Conservation (phyloP, 2,329 filamentous ascomycete genomes). For the Aspergillus vadensis region DNA sequence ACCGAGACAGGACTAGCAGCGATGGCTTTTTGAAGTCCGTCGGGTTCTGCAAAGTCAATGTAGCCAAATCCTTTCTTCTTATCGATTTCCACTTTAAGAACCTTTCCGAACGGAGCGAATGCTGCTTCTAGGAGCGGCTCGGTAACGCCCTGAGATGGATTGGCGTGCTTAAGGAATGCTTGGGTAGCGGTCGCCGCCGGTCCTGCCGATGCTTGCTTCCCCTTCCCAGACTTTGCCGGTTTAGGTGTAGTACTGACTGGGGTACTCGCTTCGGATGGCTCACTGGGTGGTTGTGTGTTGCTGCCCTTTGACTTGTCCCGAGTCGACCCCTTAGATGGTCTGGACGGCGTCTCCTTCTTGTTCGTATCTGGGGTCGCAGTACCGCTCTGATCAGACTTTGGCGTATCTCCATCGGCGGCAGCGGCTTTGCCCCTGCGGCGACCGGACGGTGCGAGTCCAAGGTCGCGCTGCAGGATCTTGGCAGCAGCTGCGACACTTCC, state of each 20-base stretch:
- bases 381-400: slow-evolving; percentile 24
- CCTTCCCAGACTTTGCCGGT: slow-evolving; percentile 30
- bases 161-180: slow-evolving; percentile 79
- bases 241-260: slow-evolving; percentile 23
- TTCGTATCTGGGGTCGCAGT: slow-evolving; percentile 18
- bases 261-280: slow-evolving; percentile 22
- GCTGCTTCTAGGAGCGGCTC: slow-evolving; percentile 75
- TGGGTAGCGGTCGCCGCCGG: slow-evolving; percentile 35
- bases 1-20: slow-evolving; percentile 78
- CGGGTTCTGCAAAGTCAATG: slow-evolving; percentile 78
- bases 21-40: slow-evolving; percentile 74
- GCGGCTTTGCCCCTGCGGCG: slow-evolving; percentile 43
- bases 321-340: slow-evolving; percentile 21
- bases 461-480: slow-evolving; percentile 63
- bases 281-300: slow-evolving; percentile 26
- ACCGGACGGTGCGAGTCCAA: slow-evolving; percentile 55
- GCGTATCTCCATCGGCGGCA: slow-evolving; percentile 26
- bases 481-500: slow-evolving; percentile 56
- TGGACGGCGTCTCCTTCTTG: slow-evolving; percentile 28
- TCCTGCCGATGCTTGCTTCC: slow-evolving; percentile 25
- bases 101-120: slow-evolving; percentile 71
- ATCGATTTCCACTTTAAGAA: slow-evolving; percentile 85
- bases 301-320: slow-evolving; percentile 21
- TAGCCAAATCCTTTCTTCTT: slow-evolving; percentile 94
- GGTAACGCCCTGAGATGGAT: slow-evolving; percentile 87